Base-by-base conservation (phyloP, 2,329 filamentous ascomycete species). In the Fusarium brevicatenulatum region DNA sequence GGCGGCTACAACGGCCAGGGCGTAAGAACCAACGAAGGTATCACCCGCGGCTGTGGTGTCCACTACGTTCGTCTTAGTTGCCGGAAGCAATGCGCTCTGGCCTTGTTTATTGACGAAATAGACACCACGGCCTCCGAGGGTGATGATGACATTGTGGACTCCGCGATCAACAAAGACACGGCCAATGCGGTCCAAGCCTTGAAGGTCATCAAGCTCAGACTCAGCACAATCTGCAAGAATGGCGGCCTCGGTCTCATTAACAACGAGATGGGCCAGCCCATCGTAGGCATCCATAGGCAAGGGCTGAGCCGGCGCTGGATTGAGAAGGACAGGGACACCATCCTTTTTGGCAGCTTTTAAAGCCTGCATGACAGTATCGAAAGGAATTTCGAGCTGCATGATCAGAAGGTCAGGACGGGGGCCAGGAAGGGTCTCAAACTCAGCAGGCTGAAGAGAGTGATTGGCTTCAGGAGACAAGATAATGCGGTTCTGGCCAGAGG, bases 11-110 rank as follows among this genome's bases (percentile, higher is more conserved):
- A 92, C 88, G 64, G 91, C 89, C 32, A 96, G 89, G 6, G 94
- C 93, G 80, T 97, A 97, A 28, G 90, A 92, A 4, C 96, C 95
- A 9, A 97, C 93, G 83, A 98, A 98, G 0, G 95, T 98, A 81
- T 98, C 95, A 0, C 95, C 95, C 9, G 96, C 96, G 4, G 93
- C 95, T 12, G 95, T 98, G 2, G 95, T 98, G 81, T 98, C 95
- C 9, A 98, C 90, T 4, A 98, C 95, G 25, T 81, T 83, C 8
- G 94, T 92, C 81, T 92, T 92, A 70, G 89, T 86, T 0, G 93
- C 94, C 5, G 84, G 81, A 9, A 95, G 82, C 72, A 90, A 78
- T 3, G 84, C 86, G 58, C 84, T 84, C 47, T 76, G 77, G 30
- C 80, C 82, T 7, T 70, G 74, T 47, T 74, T 82, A 25, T 85